Evolutionary conservation across 768 basidiomycete species (phyloP).

Genomic region (Phanerodontia chrysosporium): DNA sequence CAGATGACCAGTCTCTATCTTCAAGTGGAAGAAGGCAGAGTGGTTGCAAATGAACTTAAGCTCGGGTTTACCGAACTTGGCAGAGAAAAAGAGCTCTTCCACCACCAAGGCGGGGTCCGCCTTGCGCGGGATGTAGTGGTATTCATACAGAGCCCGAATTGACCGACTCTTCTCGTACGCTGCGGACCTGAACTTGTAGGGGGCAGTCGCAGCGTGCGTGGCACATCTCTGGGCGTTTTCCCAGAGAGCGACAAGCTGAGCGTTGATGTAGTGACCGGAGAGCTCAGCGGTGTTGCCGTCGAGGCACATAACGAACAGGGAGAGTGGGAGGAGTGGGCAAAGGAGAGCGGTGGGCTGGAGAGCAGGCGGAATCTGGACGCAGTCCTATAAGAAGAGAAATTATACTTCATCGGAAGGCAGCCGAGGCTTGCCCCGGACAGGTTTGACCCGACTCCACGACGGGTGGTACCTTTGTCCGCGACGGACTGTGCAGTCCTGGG

Average conservation of each 20-base stretch:
- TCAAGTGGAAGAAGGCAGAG: slow-evolving; percentile 21
- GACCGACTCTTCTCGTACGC: slow-evolving; percentile 8
- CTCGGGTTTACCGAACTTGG: slow-evolving; percentile 16
- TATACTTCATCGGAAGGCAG: background rate
- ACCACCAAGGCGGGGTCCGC: background rate
- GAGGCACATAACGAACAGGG: slow-evolving; percentile 16
- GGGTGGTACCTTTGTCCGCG: too few relatives aligned
- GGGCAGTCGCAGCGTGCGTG: background rate
- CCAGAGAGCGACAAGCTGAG: slow-evolving; percentile 19
- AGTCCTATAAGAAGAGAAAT: background rate
- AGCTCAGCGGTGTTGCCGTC: slow-evolving; percentile 22
- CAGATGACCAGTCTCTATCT: slow-evolving; percentile 18
- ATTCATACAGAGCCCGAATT: slow-evolving; percentile 10
- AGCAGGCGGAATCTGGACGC: background rate
- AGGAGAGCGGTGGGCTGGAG: background rate
- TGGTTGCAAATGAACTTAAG: slow-evolving; percentile 28
- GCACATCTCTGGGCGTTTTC: slow-evolving; percentile 19
- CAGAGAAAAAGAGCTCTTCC: slow-evolving; percentile 12
- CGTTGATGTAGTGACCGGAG: slow-evolving; percentile 20
- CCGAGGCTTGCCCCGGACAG: too few relatives aligned
- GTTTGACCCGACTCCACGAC: too few relatives aligned
- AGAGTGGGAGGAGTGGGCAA: background rate
- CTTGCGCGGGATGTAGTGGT: slow-evolving; percentile 6
- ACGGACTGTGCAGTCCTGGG: too few relatives aligned
- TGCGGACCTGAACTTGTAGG: slow-evolving; percentile 8